These are phyloP conservation scores for Carex arenaria DNA, from an alignment of 202 grass and related monocot genomes.

Conservation along the genomic window DNA sequence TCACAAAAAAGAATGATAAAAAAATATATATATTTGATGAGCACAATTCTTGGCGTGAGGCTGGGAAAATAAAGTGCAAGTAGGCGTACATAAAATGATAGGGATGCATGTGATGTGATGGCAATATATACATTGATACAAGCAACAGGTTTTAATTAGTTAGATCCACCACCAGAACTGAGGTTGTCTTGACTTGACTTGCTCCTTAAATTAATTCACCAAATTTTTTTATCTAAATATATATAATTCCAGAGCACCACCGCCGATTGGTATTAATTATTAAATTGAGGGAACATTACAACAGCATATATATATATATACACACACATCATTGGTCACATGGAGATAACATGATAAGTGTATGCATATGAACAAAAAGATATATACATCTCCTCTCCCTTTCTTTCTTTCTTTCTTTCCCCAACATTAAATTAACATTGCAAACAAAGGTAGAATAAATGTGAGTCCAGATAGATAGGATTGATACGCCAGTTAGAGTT, in stretches of 20 bases:
- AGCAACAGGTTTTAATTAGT: slow-evolving; percentile 1
- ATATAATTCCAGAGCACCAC: not conserved
- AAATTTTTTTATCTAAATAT: slow-evolving; percentile 5
- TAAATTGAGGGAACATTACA: slow-evolving; percentile 17
- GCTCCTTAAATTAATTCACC: slow-evolving; percentile 18
- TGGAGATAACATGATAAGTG: slow-evolving; percentile 11
- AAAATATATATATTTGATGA: not conserved
- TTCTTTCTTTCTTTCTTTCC: not conserved
- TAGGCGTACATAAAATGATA: slow-evolving; percentile 1
- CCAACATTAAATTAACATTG: not conserved
- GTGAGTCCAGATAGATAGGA: slow-evolving; percentile 25
- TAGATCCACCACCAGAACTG: slow-evolving; percentile 27
- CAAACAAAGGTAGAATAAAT: slow-evolving; percentile 13
- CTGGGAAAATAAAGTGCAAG: not conserved
- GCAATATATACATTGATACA: not conserved
- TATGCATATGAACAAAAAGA: slow-evolving; percentile 15
- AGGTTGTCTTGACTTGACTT: slow-evolving; percentile 16
- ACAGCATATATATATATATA: no score
- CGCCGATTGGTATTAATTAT: slow-evolving; percentile 17
- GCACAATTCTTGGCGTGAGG: not conserved
- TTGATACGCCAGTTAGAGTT: not conserved
- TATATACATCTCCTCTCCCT: not conserved
- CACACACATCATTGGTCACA: slow-evolving; percentile 3
- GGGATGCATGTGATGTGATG: slow-evolving; percentile 19
- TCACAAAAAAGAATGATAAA: not conserved